Conservation (phyloP, 108 stramenopile species). For the Fragilaria radians region DNA sequence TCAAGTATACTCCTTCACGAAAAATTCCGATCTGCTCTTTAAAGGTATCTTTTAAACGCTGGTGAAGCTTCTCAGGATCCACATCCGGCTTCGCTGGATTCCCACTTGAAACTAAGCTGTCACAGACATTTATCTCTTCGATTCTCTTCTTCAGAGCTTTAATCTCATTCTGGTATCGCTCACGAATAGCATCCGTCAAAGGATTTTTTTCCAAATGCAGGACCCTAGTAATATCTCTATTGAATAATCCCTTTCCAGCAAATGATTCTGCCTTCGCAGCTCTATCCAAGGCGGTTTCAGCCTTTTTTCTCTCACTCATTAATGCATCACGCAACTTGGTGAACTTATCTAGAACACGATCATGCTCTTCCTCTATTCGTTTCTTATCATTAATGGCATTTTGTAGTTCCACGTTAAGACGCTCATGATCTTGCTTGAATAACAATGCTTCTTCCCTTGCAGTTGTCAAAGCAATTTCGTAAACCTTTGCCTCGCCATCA, state of each 20-base stretch:
- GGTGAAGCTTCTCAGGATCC: slow-evolving; percentile 82
- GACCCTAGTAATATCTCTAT: slow-evolving; percentile 63
- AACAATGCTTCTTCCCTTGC: slow-evolving; percentile 46
- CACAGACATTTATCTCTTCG: slow-evolving; percentile 27
- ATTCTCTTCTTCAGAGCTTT: slow-evolving; percentile 43
- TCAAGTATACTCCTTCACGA: slow-evolving; percentile 88
- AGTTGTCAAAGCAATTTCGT: slow-evolving; percentile 42
- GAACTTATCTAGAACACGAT: slow-evolving; percentile 72
- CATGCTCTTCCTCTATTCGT: slow-evolving; percentile 40
- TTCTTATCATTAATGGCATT: slow-evolving; percentile 20
- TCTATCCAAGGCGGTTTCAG: slow-evolving; percentile 53
- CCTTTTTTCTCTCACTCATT: slow-evolving; percentile 67
- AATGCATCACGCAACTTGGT: slow-evolving; percentile 63
- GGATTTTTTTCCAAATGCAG: slow-evolving; percentile 77
- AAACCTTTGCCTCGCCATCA: slow-evolving; percentile 7
- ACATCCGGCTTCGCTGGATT: slow-evolving; percentile 18
- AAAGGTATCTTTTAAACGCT: slow-evolving; percentile 88
- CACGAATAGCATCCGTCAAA: slow-evolving; percentile 48
- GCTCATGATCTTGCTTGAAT: slow-evolving; percentile 26
- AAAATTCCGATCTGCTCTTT: slow-evolving; percentile 85
- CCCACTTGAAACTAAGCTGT: not conserved
- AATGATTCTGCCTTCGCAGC: slow-evolving; percentile 64
- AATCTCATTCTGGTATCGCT: slow-evolving; percentile 55
- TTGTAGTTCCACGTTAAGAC: slow-evolving; percentile 15
- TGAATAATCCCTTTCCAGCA: slow-evolving; percentile 84